A percentile compares a stretch with the other conserved stretches of the same genome.
These are phyloP conservation scores for Saccharomyces hybrid DNA, from an alignment of 1,139 yeast genomes.

Conservation along the genomic window DNA sequence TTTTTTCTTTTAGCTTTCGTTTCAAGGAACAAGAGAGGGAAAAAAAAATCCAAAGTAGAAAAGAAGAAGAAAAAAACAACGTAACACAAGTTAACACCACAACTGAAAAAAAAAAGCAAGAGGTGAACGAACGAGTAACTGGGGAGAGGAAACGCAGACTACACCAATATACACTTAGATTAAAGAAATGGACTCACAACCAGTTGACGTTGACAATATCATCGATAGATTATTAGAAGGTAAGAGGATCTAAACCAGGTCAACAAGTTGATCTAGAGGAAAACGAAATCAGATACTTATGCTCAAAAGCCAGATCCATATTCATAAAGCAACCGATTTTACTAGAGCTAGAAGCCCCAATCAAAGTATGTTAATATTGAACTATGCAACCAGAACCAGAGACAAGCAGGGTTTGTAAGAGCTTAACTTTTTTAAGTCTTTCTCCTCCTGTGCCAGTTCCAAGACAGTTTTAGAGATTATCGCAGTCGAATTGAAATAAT, in stretches of 20 bases:
- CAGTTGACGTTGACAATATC: slow-evolving; percentile 93
- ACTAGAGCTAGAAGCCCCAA: slow-evolving; percentile 93
- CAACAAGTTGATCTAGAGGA: slow-evolving; percentile 91
- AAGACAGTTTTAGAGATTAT: neutral
- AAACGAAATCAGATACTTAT: slow-evolving; percentile 87
- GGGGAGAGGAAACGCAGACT: neutral
- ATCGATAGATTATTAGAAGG: slow-evolving; percentile 96
- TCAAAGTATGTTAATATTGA: slow-evolving; percentile 50
- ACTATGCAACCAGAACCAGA: neutral
- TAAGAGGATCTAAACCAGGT: slow-evolving; percentile 97
- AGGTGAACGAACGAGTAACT: slow-evolving; percentile 2
- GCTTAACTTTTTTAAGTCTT: neutral
- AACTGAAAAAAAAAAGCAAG: slow-evolving; percentile 4
- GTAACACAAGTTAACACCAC: slow-evolving; percentile 4
- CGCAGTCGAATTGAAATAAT: neutral
- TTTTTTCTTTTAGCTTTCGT: neutral
- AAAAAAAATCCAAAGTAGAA: slow-evolving; percentile 4
- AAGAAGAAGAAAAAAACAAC: slow-evolving; percentile 2
- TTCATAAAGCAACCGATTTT: slow-evolving; percentile 95
- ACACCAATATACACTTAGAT: neutral
- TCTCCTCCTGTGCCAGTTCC: neutral
- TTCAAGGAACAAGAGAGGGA: slow-evolving; percentile 2
- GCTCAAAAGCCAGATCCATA: slow-evolving; percentile 96
- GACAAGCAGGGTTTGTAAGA: neutral
- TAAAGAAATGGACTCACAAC: slow-evolving; percentile 44